Evolutionary conservation across 495 filamentous ascomycete species (phyloP).

Genomic region (Gamarada debralockiae): DNA sequence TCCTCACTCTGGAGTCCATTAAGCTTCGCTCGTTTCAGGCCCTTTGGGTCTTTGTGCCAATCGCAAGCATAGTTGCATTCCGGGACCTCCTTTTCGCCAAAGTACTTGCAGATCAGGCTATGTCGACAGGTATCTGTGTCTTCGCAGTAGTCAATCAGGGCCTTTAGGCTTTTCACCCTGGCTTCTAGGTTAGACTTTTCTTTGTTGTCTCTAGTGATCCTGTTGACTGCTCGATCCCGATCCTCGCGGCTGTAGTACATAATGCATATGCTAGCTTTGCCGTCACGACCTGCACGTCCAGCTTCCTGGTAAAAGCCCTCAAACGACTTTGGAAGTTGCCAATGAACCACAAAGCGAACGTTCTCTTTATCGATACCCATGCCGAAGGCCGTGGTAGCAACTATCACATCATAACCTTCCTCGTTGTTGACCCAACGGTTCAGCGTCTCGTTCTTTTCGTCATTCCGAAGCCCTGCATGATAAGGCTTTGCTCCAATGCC

Average conservation of each 20-base stretch:
- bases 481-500: slow-evolving; percentile 68
- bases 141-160: slow-evolving; percentile 79
- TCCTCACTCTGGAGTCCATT: slow-evolving; percentile 64
- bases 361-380: slow-evolving; percentile 98
- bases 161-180: slow-evolving; percentile 43
- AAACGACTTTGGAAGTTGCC: slow-evolving; percentile 87
- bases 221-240: slow-evolving; percentile 65
- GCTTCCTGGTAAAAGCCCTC: slow-evolving; percentile 97
- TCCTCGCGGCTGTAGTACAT: slow-evolving; percentile 87
- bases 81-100: slow-evolving; percentile 62
- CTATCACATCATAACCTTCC: slow-evolving; percentile 79
- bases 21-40: slow-evolving; percentile 59
- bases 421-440: slow-evolving; percentile 72
- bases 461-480: slow-evolving; percentile 60
- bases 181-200: slow-evolving; percentile 30
- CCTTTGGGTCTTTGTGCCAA: slow-evolving; percentile 71
- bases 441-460: slow-evolving; percentile 60
- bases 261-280: slow-evolving; percentile 79
- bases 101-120: slow-evolving; percentile 71
- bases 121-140: slow-evolving; percentile 70
- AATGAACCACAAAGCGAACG: slow-evolving; percentile 91
- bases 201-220: slow-evolving; percentile 40
- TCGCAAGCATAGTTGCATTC: slow-evolving; percentile 86
- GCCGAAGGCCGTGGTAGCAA: slow-evolving; percentile 92
- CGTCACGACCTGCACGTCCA: slow-evolving; percentile 85